Base-by-base conservation (phyloP, 208 protist species). In the Leishmania martiniquensis region DNA sequence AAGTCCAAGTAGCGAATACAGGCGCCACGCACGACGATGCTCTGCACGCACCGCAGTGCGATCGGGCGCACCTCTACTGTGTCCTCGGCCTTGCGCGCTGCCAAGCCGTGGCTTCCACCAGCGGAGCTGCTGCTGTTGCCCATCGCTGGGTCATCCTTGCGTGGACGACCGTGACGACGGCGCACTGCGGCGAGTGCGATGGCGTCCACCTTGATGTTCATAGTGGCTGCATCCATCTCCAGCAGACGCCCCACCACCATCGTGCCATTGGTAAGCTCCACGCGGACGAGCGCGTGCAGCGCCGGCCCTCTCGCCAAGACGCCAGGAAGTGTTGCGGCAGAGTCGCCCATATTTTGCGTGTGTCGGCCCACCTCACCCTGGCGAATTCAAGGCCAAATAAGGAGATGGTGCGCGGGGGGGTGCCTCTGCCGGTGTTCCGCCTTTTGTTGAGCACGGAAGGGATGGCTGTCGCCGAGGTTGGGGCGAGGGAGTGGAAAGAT, bases 121-220 rank as follows among this genome's bases (percentile, higher is more conserved):
- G 37, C 37, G 57, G 37, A 5, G 25, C 52, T 83, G 80, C 62
- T 73, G 54, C 68, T 75, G 25, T 29, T 39, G 34, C 74, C 20
- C 29, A 42, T 34, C 32, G 60, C 67, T 44, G 55, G 0, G 47
- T 44, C 47, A 32, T 34, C 44, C 13, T 55, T 52, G 67, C 42
- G 25, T 12, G 37, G 2, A n/a, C 9, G 22, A 10, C 42, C 37
- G 51, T 25, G n/a, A 20, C 51, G 70, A 4, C 82, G 90, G 1
- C 83, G 79, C 63, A 96, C 89, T 4, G 86, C 88, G 4, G 86
- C 91, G 75, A 80, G 68, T 60, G 81, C 87, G 73, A 96, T 81
- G 65, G 89, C 88, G 60, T 96, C 93, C 0, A 96, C 29, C 76
- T 91, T 91, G 32, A 94, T 67, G 65, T 96, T 96, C 87, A 95